Percentiles rank a stretch among this genome's conserved stretches.
Evolutionary conservation across 257 asterid species (phyloP).

Genomic region (Henckelia pumila): DNA sequence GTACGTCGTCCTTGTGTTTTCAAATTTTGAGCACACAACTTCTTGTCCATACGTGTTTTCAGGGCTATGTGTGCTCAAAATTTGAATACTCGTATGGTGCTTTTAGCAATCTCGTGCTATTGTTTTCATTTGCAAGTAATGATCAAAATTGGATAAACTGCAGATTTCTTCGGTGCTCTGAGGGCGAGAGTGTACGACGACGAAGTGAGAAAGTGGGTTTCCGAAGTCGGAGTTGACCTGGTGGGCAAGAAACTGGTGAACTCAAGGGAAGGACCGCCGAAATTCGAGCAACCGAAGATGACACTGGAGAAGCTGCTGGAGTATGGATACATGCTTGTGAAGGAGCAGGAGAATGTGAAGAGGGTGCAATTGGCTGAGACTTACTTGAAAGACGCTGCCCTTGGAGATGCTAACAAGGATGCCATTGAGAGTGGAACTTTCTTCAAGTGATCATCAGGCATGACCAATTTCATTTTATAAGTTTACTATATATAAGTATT

Average conservation of each 20-base stretch:
- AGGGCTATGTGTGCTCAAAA: too few relatives aligned
- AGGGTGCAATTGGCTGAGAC: slow-evolving; percentile 10
- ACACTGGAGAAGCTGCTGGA: background rate
- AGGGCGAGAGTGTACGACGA: slow-evolving; percentile 10
- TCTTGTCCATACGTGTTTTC: too few relatives aligned
- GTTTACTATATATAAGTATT: too few relatives aligned
- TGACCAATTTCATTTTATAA: too few relatives aligned
- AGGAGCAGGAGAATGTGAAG: background rate
- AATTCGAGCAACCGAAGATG: slow-evolving; percentile 8
- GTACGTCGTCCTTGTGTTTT: too few relatives aligned
- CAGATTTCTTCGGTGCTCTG: slow-evolving; percentile 10
- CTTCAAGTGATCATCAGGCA: background rate
- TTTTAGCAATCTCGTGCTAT: too few relatives aligned
- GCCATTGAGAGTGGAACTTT: slow-evolving; percentile 7
- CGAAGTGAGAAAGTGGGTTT: background rate
- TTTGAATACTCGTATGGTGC: too few relatives aligned
- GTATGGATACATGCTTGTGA: slow-evolving; percentile 1
- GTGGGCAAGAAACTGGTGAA: slow-evolving; percentile 3
- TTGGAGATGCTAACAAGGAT: slow-evolving; percentile 15
- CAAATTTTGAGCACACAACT: too few relatives aligned
- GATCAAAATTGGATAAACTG: background rate
- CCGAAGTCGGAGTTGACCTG: background rate
- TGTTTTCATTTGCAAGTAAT: too few relatives aligned
- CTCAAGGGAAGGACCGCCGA: slow-evolving; percentile 11
- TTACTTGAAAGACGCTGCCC: background rate